Base-by-base conservation (phyloP, 805 yeast genomes). In the Lipomyces spencermartinsiae region DNA sequence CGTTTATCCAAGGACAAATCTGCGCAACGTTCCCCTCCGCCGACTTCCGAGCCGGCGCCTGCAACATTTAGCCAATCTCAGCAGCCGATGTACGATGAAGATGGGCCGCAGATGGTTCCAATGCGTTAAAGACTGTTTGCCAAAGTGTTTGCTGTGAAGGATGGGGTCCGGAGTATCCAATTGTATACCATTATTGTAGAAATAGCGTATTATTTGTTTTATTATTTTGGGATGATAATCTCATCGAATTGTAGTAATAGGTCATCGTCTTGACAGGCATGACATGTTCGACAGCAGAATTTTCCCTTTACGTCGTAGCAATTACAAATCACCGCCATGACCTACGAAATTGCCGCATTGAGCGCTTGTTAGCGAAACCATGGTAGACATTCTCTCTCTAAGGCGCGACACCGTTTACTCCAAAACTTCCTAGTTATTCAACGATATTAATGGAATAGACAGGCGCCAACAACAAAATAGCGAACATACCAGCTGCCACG, bases 401-500 rank as follows among this genome's bases (percentile, higher is more conserved):
- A 43, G 5, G 19, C 49, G 22, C 49, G 49, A 16, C 49, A 8
- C 14, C 7, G 49, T 43, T 19, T 16, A 43, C n/a, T 43, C 49
- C 49, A 43, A 43, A 43, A 43, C 49, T n/a, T 43, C 22, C 49
- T 43, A 43, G 25, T 43, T 16, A 9, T n/a, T 3, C 22, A 43
- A n/a, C n/a, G n/a, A 43, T 43, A n/a, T 43, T 43, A 43, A 43
- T n/a, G 49, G 22, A n/a, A 43, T 43, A 43, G 3, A 16, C 49
- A 43, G 49, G 16, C 16, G 4, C n/a, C n/a, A 16, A n/a, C 16
- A 19, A 9, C 49, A 33, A 33, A 43, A 6, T 6, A 16, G n/a
- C n/a, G 1, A 14, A 59, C 69, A 14, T 51, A 68, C 71, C 71
- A 68, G 39, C 16, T 62, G 63, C 71, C 71, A 68, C 4, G 49